Percentiles rank a stretch among this genome's conserved stretches.
phyloP scores from a whole-genome alignment of 345 rosid species.

The Citrus trifoliata region DNA sequence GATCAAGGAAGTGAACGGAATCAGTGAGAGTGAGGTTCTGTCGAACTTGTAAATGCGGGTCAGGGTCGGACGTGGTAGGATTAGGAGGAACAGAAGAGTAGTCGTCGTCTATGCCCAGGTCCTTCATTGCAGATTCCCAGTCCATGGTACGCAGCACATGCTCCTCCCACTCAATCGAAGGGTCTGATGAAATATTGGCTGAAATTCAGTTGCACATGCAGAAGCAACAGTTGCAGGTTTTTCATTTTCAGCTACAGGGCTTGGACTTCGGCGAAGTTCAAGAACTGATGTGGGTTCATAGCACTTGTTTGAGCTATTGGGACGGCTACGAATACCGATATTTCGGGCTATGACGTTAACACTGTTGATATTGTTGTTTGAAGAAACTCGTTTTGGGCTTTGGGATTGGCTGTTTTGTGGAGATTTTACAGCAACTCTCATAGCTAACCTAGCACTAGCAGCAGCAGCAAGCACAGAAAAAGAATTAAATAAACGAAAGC shows the following conservation, averaged over 20 bases:
- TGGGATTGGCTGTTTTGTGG: slow-evolving; percentile 34
- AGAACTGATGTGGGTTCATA: slow-evolving; percentile 88
- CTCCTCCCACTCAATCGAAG: slow-evolving; percentile 51
- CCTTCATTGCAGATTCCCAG: slow-evolving; percentile 89
- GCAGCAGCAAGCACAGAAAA: not conserved
- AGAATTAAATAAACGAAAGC: not conserved
- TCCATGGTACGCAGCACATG: slow-evolving; percentile 65
- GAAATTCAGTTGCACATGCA: slow-evolving; percentile 3
- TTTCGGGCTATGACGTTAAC: slow-evolving; percentile 1
- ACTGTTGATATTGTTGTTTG: slow-evolving; percentile 19
- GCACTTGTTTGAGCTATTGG: slow-evolving; percentile 15
- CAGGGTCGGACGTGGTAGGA: no score
- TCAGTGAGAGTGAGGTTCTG: slow-evolving; percentile 12
- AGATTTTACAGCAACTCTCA: slow-evolving; percentile 61
- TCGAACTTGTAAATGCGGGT: slow-evolving; percentile 13
- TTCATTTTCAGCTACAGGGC: slow-evolving; percentile 39
- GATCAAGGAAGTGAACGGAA: slow-evolving; percentile 14
- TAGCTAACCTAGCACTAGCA: slow-evolving; percentile 15
- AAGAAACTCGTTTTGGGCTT: slow-evolving; percentile 22
- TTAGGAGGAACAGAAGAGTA: slow-evolving; percentile 29
- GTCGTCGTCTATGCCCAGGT: slow-evolving; percentile 68
- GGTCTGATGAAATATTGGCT: not conserved
- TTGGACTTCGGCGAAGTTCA: slow-evolving; percentile 55
- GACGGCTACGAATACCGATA: slow-evolving; percentile 4
- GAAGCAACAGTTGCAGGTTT: slow-evolving; percentile 21